phyloP scores from a whole-genome alignment of 78 protist species.

The Capsaspora owczarzaki region DNA sequence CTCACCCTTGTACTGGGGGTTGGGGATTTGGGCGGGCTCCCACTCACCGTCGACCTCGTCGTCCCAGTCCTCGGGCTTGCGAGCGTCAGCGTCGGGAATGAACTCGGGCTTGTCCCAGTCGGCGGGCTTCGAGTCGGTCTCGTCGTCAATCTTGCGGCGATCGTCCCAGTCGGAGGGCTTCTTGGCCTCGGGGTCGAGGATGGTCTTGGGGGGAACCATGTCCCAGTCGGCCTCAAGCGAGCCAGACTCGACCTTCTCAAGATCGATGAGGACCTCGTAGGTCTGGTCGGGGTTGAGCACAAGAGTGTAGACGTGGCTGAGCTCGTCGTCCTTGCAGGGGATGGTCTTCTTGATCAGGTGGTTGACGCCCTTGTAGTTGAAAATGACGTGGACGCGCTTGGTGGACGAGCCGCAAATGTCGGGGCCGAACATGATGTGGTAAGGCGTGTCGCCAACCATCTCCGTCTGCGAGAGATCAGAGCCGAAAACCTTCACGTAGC shows the following conservation, averaged over 20 bases:
- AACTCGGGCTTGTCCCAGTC: slow-evolving; percentile 75
- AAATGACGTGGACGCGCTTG: slow-evolving; percentile 77
- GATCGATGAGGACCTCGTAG: slow-evolving; percentile 83
- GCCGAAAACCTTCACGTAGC: slow-evolving; percentile 87
- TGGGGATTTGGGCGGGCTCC: slow-evolving; percentile 92
- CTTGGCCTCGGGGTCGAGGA: slow-evolving; percentile 77
- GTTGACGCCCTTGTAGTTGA: slow-evolving; percentile 82
- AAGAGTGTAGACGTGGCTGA: slow-evolving; percentile 96
- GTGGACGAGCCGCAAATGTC: slow-evolving; percentile 82
- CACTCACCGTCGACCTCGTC: slow-evolving; percentile 98
- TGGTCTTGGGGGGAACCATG: slow-evolving; percentile 69
- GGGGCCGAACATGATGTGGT: slow-evolving; percentile 93
- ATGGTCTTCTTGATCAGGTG: slow-evolving; percentile 63
- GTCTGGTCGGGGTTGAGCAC: slow-evolving; percentile 85
- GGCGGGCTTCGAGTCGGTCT: slow-evolving; percentile 79
- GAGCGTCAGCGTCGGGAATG: slow-evolving; percentile 86
- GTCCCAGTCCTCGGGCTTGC: slow-evolving; percentile 97
- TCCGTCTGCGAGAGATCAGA: slow-evolving; percentile 32
- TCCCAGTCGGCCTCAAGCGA: slow-evolving; percentile 72
- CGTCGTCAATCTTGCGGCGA: slow-evolving; percentile 46
- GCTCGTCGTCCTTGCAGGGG: slow-evolving; percentile 66
- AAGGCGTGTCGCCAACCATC: slow-evolving; percentile 76
- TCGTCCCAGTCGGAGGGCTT: slow-evolving; percentile 94
- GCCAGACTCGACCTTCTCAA: slow-evolving; percentile 74
- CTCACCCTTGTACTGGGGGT: slow-evolving; percentile 87